Conservation (phyloP, 805 yeast species). For the Myxozyma kluyveri region DNA sequence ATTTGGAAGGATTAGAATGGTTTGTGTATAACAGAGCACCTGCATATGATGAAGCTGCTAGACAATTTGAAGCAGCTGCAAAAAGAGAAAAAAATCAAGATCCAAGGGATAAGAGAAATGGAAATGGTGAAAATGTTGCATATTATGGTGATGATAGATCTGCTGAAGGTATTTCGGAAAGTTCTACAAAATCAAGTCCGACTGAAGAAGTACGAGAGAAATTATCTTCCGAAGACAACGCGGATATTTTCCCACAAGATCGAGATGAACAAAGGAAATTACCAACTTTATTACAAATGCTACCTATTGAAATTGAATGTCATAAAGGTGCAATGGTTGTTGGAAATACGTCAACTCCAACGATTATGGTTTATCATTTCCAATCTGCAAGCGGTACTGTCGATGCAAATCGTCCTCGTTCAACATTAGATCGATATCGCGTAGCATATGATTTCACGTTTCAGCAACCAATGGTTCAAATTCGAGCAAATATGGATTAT, state of each 20-base stretch:
- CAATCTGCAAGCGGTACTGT: slow-evolving; percentile 52
- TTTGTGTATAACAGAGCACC: slow-evolving; percentile 76
- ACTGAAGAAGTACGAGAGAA: too few relatives aligned
- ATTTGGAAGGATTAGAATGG: slow-evolving; percentile 74
- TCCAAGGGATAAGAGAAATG: background rate
- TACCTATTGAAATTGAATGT: slow-evolving; percentile 64
- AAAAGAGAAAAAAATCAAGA: background rate
- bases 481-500: slow-evolving; percentile 72
- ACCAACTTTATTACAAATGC: slow-evolving; percentile 32
- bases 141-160: background rate
- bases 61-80: slow-evolving; percentile 34
- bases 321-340: slow-evolving; percentile 69
- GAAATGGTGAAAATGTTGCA: background rate
- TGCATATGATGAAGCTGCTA: slow-evolving; percentile 68
- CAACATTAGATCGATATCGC: slow-evolving; percentile 56
- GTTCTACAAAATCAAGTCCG: background rate
- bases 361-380: slow-evolving; percentile 63
- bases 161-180: background rate
- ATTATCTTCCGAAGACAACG: background rate
- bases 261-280: slow-evolving; percentile 2
- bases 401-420: slow-evolving; percentile 50
- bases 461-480: slow-evolving; percentile 53
- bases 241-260: background rate
- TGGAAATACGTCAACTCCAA: slow-evolving; percentile 78
- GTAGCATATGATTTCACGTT: slow-evolving; percentile 46